These are phyloP conservation scores for Cymbopogon citratus DNA, from an alignment of 176 grass and related monocot species.

Conservation along the genomic window DNA sequence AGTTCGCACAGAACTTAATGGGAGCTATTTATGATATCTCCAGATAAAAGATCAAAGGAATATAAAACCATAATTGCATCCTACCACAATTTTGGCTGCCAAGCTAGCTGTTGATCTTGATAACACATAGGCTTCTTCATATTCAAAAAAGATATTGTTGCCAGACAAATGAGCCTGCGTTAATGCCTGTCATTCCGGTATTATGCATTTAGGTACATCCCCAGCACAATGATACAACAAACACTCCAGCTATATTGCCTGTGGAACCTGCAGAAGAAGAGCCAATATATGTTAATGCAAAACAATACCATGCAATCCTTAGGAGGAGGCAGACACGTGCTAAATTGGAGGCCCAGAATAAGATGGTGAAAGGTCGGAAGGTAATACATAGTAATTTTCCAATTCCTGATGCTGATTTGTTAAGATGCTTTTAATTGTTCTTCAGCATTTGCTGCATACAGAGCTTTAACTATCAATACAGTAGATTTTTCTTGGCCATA, in stretches of 20 bases:
- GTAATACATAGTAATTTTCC: slow-evolving; percentile 32
- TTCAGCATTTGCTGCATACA: slow-evolving; percentile 14
- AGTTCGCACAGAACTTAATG: not conserved
- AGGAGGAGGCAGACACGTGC: slow-evolving; percentile 82
- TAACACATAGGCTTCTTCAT: not conserved
- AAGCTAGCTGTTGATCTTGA: slow-evolving; percentile 4
- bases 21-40: not conserved
- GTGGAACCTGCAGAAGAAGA: slow-evolving; percentile 71
- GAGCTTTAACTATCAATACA: slow-evolving; percentile 4
- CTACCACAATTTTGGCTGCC: not conserved
- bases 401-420: not conserved
- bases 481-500: slow-evolving; percentile 3
- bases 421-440: not conserved
- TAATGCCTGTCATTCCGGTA: not conserved
- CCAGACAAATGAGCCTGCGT: not conserved
- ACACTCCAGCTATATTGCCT: slow-evolving; percentile 49
- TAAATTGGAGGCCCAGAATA: slow-evolving; percentile 95
- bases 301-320: slow-evolving; percentile 93
- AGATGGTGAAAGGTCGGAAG: slow-evolving; percentile 80
- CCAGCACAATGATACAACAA: slow-evolving; percentile 34
- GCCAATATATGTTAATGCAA: slow-evolving; percentile 93
- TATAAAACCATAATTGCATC: slow-evolving; percentile 4
- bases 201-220: slow-evolving; percentile 49
- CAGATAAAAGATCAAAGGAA: not conserved
- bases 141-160: not conserved